phyloP scores from a whole-genome alignment of 1,284 basidiomycete genomes.

The Cutaneotrichosporon dermatis region DNA sequence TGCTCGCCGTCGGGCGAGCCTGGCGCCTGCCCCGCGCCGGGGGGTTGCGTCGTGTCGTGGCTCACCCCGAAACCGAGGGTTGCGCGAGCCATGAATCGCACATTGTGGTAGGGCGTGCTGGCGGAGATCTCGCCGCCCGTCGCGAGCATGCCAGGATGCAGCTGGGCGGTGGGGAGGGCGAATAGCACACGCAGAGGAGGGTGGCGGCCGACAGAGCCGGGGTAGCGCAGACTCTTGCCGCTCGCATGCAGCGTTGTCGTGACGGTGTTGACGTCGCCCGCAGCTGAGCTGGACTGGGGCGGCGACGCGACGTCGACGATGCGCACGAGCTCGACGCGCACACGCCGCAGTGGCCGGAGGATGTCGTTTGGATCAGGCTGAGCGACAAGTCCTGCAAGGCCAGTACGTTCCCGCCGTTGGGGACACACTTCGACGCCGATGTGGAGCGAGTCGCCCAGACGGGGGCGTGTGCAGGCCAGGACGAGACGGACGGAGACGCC shows the following conservation, averaged over 20 bases:
- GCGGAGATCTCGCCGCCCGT: slow-evolving; percentile 42
- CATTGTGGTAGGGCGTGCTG: slow-evolving; percentile 34
- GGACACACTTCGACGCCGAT: slow-evolving; percentile 41
- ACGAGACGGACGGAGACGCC: slow-evolving; percentile 34
- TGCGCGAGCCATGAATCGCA: slow-evolving; percentile 39
- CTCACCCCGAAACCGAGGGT: slow-evolving; percentile 35
- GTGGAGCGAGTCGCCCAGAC: slow-evolving; percentile 33
- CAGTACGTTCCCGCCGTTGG: slow-evolving; percentile 26
- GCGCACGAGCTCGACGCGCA: slow-evolving; percentile 41
- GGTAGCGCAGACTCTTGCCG: slow-evolving; percentile 47
- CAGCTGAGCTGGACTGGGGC: slow-evolving; percentile 1
- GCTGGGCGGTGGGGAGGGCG: slow-evolving; percentile 37
- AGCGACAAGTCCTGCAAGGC: slow-evolving; percentile 26
- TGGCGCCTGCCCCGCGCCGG: slow-evolving; percentile 7
- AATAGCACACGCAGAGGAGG: slow-evolving; percentile 46
- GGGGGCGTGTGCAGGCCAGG: slow-evolving; percentile 28
- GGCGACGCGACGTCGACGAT: slow-evolving; percentile 23
- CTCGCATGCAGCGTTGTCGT: slow-evolving; percentile 30
- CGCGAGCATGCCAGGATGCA: slow-evolving; percentile 21
- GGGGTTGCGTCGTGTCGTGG: not conserved
- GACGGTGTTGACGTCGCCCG: slow-evolving; percentile 18
- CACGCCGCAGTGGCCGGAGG: slow-evolving; percentile 36
- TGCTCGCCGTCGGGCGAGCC: not conserved
- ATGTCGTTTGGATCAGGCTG: slow-evolving; percentile 34
- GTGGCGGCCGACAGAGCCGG: slow-evolving; percentile 25